Percentiles rank a stretch among this genome's conserved stretches.
Evolutionary conservation across 352 stramenopile species (phyloP).

Genomic region (Phytophthora fragariae): DNA sequence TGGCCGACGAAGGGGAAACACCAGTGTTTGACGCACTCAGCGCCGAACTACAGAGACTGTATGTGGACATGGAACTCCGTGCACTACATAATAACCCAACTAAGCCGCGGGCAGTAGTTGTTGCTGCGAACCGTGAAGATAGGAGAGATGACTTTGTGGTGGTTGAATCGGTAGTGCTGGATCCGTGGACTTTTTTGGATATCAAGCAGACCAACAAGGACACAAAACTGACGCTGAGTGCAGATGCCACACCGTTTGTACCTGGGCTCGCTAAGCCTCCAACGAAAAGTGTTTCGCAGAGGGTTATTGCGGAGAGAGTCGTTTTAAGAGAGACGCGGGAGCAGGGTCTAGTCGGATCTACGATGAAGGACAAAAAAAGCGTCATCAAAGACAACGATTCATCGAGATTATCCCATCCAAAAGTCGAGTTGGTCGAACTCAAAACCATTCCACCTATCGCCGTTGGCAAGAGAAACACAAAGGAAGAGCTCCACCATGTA

Average conservation of each 20-base stretch:
- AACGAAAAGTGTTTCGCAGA: no score
- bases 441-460: no score
- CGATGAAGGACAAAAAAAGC: no score
- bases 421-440: no score
- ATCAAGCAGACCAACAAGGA: not conserved
- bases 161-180: not conserved
- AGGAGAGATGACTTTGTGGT: not conserved
- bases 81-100: not conserved
- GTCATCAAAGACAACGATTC: no score
- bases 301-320: no score
- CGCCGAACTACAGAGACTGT: constrained; percentile 35
- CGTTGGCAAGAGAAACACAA: no score
- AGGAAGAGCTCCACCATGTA: no score
- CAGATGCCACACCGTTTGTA: constrained; percentile 8
- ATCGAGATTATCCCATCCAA: no score
- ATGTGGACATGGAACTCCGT: constrained; percentile 12
- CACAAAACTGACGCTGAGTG: not conserved
- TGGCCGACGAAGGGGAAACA: constrained; percentile 33
- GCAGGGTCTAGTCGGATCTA: no score
- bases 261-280: not conserved
- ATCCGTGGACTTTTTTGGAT: constrained; percentile 5
- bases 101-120: not conserved
- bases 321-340: no score
- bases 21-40: constrained; percentile 31
- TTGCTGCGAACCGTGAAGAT: not conserved